These are phyloP conservation scores for Saxispiralis lemnorum DNA, from an alignment of 495 filamentous ascomycete genomes.

Conservation along the genomic window DNA sequence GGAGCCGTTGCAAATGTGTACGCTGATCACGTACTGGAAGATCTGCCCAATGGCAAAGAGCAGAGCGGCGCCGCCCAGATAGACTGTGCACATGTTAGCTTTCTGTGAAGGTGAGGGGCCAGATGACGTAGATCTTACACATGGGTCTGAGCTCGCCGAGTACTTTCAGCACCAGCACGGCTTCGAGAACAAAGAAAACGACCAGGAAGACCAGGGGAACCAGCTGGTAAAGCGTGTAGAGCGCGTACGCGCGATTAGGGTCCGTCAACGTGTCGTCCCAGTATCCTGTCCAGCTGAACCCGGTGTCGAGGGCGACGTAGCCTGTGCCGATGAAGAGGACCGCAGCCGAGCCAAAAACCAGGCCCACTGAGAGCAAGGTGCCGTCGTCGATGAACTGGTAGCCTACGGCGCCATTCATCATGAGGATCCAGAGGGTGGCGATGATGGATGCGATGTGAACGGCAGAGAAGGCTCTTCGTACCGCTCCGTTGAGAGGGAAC, in stretches of 20 bases:
- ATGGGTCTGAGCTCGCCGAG: slow-evolving; percentile 77
- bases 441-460: slow-evolving; percentile 79
- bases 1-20: slow-evolving; percentile 69
- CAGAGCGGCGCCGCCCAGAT: slow-evolving; percentile 52
- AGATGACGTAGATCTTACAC: slow-evolving; percentile 34
- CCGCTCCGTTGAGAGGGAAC: slow-evolving; percentile 52
- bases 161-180: slow-evolving; percentile 62
- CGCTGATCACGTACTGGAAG: slow-evolving; percentile 86
- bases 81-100: slow-evolving; percentile 36
- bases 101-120: neutral
- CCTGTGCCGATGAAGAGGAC: slow-evolving; percentile 75
- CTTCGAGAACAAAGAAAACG: slow-evolving; percentile 65
- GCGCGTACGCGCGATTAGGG: slow-evolving; percentile 51
- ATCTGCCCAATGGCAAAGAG: slow-evolving; percentile 85
- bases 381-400: slow-evolving; percentile 91
- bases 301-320: slow-evolving; percentile 91
- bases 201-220: slow-evolving; percentile 76
- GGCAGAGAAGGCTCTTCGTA: slow-evolving; percentile 71
- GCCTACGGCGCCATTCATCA: slow-evolving; percentile 83
- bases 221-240: slow-evolving; percentile 89
- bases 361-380: slow-evolving; percentile 61
- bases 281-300: slow-evolving; percentile 63
- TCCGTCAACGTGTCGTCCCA: slow-evolving; percentile 34
- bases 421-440: slow-evolving; percentile 74
- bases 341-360: slow-evolving; percentile 51